phyloP scores from a whole-genome alignment of 164 flowering plant genomes.

The Vitis rotundifolia region DNA sequence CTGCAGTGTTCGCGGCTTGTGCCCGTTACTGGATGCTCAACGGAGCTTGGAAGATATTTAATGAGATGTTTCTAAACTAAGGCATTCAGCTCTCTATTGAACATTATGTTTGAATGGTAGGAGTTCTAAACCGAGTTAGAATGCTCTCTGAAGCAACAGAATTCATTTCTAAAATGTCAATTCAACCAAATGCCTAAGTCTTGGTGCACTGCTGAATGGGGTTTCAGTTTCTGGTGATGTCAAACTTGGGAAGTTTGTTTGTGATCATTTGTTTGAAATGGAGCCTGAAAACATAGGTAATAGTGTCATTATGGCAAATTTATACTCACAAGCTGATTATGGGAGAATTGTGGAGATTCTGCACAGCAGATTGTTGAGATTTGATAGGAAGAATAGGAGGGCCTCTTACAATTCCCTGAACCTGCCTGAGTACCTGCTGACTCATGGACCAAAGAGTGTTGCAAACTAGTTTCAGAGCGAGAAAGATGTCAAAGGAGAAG shows the following conservation, averaged over 20 bases:
- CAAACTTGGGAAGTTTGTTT: slow-evolving; percentile 62
- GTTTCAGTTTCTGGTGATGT: slow-evolving; percentile 63
- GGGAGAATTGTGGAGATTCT: slow-evolving; percentile 36
- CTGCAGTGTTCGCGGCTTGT: slow-evolving; percentile 75
- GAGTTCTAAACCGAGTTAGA: slow-evolving; percentile 68
- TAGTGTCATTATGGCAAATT: slow-evolving; percentile 69
- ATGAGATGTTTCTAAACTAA: slow-evolving; percentile 41
- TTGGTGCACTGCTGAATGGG: slow-evolving; percentile 83
- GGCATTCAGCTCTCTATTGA: slow-evolving; percentile 57
- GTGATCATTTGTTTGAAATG: slow-evolving; percentile 56
- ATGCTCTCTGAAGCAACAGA: slow-evolving; percentile 64
- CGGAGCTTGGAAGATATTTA: slow-evolving; percentile 57
- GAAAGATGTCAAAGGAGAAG: slow-evolving; percentile 14
- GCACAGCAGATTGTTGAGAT: slow-evolving; percentile 25
- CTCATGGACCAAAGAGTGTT: slow-evolving; percentile 38
- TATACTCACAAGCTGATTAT: slow-evolving; percentile 51
- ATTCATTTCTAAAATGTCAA: slow-evolving; percentile 63
- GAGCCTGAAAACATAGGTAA: slow-evolving; percentile 80
- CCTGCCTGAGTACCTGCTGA: slow-evolving; percentile 32
- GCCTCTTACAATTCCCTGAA: slow-evolving; percentile 27
- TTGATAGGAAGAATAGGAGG: slow-evolving; percentile 30
- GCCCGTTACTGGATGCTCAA: slow-evolving; percentile 71
- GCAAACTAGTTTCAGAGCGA: slow-evolving; percentile 31
- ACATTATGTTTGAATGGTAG: slow-evolving; percentile 89
- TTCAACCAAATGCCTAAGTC: slow-evolving; percentile 67